Conservation (phyloP, 2,329 filamentous ascomycete genomes). For the Fusarium sororula region DNA sequence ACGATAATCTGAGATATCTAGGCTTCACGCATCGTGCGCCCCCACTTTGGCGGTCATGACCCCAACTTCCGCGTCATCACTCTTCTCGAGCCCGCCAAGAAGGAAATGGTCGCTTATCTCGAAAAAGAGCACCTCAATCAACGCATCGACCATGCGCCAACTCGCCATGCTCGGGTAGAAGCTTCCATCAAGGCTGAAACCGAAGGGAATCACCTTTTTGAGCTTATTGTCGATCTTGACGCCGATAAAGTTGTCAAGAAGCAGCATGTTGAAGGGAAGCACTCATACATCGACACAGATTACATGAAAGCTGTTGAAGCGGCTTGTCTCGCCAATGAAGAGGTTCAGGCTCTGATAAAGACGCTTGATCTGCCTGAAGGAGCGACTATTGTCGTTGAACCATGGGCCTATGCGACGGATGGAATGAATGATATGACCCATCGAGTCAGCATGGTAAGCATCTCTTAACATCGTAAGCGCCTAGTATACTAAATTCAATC, state of each 20-base stretch:
- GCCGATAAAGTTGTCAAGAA: conserved; percentile 32
- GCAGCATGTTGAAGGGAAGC: conserved; percentile 51
- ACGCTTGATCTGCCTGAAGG: conserved; percentile 55
- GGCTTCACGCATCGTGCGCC: conserved; percentile 37
- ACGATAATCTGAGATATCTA: background rate
- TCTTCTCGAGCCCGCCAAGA: conserved; percentile 60
- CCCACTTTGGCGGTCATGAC: conserved; percentile 29
- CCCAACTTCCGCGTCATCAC: conserved; percentile 60
- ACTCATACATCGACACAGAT: conserved; percentile 57
- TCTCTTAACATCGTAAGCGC: rapidly evolving
- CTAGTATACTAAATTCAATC: rapidly evolving
- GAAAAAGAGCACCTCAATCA: conserved; percentile 50
- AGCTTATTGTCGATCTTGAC: conserved; percentile 45
- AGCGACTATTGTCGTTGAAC: conserved; percentile 58
- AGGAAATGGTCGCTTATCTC: conserved; percentile 56
- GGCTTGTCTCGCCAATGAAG: conserved; percentile 54
- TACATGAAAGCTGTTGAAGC: conserved; percentile 60
- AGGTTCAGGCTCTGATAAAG: conserved; percentile 55
- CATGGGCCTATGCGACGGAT: conserved; percentile 65
- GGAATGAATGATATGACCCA: conserved; percentile 60
- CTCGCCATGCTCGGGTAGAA: conserved; percentile 53
- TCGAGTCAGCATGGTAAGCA: conserved; percentile 58
- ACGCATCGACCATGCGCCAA: conserved; percentile 21
- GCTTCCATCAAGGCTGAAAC: conserved; percentile 37
- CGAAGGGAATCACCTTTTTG: conserved; percentile 39